Conservation (phyloP, 2,329 filamentous ascomycete genomes). For the Mycogone perniciosa region DNA sequence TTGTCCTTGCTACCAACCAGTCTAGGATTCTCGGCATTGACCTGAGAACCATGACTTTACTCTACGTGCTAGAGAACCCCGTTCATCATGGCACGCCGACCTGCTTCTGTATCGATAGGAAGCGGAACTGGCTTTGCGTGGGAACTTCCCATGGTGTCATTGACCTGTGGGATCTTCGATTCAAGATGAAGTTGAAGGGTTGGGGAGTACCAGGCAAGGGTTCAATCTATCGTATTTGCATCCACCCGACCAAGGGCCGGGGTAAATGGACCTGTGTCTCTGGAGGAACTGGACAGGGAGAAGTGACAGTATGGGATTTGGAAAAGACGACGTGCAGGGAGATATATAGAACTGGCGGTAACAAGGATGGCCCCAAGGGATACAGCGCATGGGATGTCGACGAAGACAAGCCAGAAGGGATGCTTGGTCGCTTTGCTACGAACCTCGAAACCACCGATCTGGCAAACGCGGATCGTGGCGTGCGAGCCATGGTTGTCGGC, state of each 20-base stretch:
- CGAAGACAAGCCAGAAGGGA: constrained; percentile 78
- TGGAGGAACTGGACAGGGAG: constrained; percentile 78
- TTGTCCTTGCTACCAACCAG: constrained; percentile 79
- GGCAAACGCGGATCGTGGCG: constrained; percentile 56
- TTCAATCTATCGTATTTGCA: constrained; percentile 69
- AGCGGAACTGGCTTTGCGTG: constrained; percentile 82
- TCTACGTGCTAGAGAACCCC: constrained; percentile 79
- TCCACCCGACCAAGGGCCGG: constrained; percentile 72
- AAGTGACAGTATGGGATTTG: constrained; percentile 92
- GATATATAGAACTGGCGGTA: constrained; percentile 68
- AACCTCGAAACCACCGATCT: constrained; percentile 57
- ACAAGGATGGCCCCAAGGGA: constrained; percentile 53
- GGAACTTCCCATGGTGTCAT: constrained; percentile 91
- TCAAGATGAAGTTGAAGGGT: constrained; percentile 76
- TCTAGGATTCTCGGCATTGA: constrained; percentile 81
- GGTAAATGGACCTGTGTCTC: constrained; percentile 84
- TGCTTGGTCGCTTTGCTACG: constrained; percentile 79
- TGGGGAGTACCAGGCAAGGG: constrained; percentile 82
- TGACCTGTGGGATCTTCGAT: constrained; percentile 94
- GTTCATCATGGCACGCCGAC: constrained; percentile 88
- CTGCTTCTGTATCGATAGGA: constrained; percentile 81
- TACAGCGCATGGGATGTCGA: constrained; percentile 88
- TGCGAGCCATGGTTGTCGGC: constrained; percentile 68
- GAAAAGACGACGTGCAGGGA: constrained; percentile 86
- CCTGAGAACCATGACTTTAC: constrained; percentile 73